Evolutionary conservation across 371 early-diverging fungal species (phyloP), one percentile per base, ranked within the genome.

Genomic region (Circinella minor): DNA sequence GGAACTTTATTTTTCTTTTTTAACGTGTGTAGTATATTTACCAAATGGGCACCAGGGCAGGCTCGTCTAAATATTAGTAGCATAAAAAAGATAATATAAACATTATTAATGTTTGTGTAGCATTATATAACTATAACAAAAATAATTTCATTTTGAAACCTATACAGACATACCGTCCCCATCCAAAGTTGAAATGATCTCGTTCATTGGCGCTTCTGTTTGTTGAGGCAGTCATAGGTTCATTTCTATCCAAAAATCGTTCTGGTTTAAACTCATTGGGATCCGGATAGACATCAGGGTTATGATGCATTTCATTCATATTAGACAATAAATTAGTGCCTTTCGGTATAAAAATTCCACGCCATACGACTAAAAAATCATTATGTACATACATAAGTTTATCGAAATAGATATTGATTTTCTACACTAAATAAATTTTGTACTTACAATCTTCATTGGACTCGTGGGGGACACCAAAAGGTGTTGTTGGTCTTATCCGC

Each of bases 121-220:
- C 10, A 20, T 20, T 9, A 62, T 36, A n/a, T 13, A 13, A 36
- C 18, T 11, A 38, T 9, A 43, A 38, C n/a, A 43, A 0, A 18
- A 4, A 39, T 14, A 62, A 18, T 4, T n/a, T 37, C 14, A 14
- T 34, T 55, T 36, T 27, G 0, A 27, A 27, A 27, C 27, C 0
- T 27, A 27, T 27, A 27, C 2, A 27, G 27, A 27, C n/a, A 15
- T 63, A 63, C 63, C 70, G 27, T 34, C 70, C 70, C 70, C 70
- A 70, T 4, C 74, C 74, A 65, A 74, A 74, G 18, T 65, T 68
- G 36, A 63, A 71, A 36, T 71, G 71, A n/a, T 70, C 71, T 10
- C 74, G 71, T 17, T 65, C 39, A 14, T 49, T 61, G 36, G 49
- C 9, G 1, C 15, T 54, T 15, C 64, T 67, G 34, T 68, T 64